These are phyloP conservation scores for Phytophthora chlamydospora DNA, from an alignment of 352 stramenopile species.

Conservation along the genomic window DNA sequence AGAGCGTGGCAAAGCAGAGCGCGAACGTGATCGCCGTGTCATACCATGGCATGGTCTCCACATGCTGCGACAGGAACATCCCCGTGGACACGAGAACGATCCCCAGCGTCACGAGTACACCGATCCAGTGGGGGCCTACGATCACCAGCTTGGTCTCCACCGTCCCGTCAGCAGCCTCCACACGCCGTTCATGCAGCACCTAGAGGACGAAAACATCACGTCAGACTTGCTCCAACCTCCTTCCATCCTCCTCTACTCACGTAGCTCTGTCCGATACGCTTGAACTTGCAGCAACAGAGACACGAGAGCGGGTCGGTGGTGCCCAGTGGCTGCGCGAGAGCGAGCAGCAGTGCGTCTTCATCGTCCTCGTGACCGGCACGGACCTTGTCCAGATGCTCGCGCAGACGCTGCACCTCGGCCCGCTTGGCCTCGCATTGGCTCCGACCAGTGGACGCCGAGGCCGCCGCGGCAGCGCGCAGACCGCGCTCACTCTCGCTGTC, in stretches of 20 bases:
- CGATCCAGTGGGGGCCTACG: slow-evolving; percentile 84
- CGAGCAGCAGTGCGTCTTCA: slow-evolving; percentile 32
- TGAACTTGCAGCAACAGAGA: slow-evolving; percentile 67
- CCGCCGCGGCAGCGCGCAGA: not conserved
- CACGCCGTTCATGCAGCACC: slow-evolving; percentile 57
- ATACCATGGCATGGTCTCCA: slow-evolving; percentile 50
- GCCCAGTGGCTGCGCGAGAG: slow-evolving; percentile 17
- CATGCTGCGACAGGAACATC: slow-evolving; percentile 73
- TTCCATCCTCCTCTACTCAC: slow-evolving; percentile 17
- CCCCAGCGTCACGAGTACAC: slow-evolving; percentile 65
- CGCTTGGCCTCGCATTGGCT: slow-evolving; percentile 30
- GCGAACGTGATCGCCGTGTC: slow-evolving; percentile 63
- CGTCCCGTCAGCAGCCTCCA: slow-evolving; percentile 32
- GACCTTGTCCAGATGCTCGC: slow-evolving; percentile 26
- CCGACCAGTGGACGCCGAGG: slow-evolving; percentile 5
- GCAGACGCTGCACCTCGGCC: slow-evolving; percentile 28
- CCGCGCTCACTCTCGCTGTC: slow-evolving; percentile 29
- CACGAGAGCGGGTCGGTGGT: slow-evolving; percentile 62
- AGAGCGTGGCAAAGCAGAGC: slow-evolving; percentile 63
- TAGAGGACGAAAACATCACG: slow-evolving; percentile 17
- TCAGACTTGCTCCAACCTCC: slow-evolving; percentile 16
- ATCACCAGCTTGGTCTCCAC: slow-evolving; percentile 47
- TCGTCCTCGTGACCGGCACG: slow-evolving; percentile 23
- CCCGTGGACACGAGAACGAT: slow-evolving; percentile 67
- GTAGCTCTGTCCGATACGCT: slow-evolving; percentile 52